A percentile compares a stretch with the other conserved stretches of the same genome.
Conservation (phyloP, 345 rosid genomes). For the Conringia planisiliqua region DNA sequence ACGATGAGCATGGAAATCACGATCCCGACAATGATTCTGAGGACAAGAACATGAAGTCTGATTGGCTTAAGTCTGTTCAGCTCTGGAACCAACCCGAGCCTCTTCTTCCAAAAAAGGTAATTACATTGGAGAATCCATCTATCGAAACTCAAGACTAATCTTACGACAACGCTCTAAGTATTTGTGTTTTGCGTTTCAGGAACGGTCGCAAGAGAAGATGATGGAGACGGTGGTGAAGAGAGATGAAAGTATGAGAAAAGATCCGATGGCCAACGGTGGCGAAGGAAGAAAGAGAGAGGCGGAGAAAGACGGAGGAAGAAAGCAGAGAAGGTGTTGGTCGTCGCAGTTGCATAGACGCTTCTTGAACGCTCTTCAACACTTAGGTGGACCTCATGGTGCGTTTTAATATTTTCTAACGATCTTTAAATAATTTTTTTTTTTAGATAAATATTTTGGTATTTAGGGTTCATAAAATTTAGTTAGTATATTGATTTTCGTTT, state of each 20-base stretch:
- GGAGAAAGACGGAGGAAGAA: conserved; percentile 57
- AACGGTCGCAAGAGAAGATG: conserved; percentile 15
- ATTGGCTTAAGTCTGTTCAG: conserved; percentile 98
- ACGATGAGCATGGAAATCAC: conserved; percentile 31
- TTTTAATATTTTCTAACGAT: background rate
- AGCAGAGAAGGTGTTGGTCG: conserved; percentile 92
- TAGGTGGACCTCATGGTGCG: conserved; percentile 88
- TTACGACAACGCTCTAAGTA: background rate
- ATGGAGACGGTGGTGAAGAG: conserved; percentile 52
- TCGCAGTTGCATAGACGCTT: conserved; percentile 85
- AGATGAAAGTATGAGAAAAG: conserved; percentile 44
- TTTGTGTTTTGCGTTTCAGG: conserved; percentile 9
- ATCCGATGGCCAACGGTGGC: conserved; percentile 28
- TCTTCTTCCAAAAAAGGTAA: conserved; percentile 49
- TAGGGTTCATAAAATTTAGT: background rate
- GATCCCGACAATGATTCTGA: conserved; percentile 27
- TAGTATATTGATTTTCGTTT: conserved; percentile 10
- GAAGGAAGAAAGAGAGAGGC: conserved; percentile 44
- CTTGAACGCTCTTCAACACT: conserved; percentile 83
- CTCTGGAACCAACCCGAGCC: conserved; percentile 85
- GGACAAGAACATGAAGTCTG: conserved; percentile 65
- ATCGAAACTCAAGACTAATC: background rate
- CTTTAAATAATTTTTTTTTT: too few relatives aligned
- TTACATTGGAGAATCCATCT: background rate
- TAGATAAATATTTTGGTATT: background rate